These are phyloP conservation scores for Suillus placidus DNA, from an alignment of 768 basidiomycete species.

Conservation along the genomic window DNA sequence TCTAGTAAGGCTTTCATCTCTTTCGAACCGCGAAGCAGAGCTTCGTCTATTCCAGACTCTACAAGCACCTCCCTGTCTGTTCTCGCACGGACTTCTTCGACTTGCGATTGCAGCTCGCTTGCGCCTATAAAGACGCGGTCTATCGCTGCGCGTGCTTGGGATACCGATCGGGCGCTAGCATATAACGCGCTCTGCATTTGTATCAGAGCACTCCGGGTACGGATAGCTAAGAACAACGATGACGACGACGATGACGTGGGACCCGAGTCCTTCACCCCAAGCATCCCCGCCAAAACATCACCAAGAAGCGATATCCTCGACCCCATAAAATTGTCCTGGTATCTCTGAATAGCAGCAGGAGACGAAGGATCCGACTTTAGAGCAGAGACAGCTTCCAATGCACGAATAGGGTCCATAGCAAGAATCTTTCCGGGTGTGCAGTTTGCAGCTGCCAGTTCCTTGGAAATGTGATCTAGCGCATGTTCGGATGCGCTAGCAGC, in stretches of 20 bases:
- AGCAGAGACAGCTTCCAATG: constrained; percentile 51
- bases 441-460: constrained; percentile 24
- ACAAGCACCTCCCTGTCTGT: constrained; percentile 44
- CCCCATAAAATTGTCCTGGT: constrained; percentile 60
- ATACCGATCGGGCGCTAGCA: constrained; percentile 38
- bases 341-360: constrained; percentile 57
- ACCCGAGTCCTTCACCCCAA: constrained; percentile 12
- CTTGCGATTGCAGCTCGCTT: constrained; percentile 38
- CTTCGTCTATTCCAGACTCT: constrained; percentile 25
- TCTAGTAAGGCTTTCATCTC: constrained; percentile 35
- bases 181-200: constrained; percentile 45
- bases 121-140: constrained; percentile 39
- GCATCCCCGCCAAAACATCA: constrained; percentile 35
- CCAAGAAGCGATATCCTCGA: constrained; percentile 60
- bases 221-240: constrained; percentile 27
- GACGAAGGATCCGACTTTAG: constrained; percentile 51
- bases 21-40: constrained; percentile 31
- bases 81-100: constrained; percentile 43
- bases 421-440: constrained; percentile 38
- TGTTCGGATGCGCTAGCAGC: constrained; percentile 26
- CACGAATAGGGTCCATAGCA: constrained; percentile 61
- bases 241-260: constrained; percentile 8
- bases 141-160: constrained; percentile 33
- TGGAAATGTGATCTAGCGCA: constrained; percentile 22
- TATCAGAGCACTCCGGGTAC: constrained; percentile 39